Base-by-base conservation (phyloP, 495 filamentous ascomycete genomes). In the Podospora comata region DNA sequence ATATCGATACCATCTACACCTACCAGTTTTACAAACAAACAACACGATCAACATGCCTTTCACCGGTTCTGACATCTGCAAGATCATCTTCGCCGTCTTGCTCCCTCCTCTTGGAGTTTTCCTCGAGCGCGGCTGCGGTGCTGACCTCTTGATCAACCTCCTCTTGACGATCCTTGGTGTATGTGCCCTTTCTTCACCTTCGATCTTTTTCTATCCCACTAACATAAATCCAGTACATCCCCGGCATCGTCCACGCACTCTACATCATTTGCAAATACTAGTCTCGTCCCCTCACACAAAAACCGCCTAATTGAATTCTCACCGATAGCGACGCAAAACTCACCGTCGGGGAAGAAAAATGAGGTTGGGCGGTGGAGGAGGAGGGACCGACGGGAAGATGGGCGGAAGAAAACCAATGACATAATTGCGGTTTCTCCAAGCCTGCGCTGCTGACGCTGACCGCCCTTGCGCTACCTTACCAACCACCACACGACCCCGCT, bases 81-180 rank as follows among this genome's bases (percentile, higher is more conserved):
- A 96, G 84, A 93, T 96, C 85, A 88, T 96, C 81, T 83, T 94
- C 77, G 92, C 92, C 81, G 83, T 95, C 84, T 80, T 95, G 83
- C 88, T 95, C 68, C 93, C 93, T 53, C 93, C 93, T 77, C 85
- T 96, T 54, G 92, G 93, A 77, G 93, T 94, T 75, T 94, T 94
- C 85, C 88, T 94, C 68, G 91, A 96, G 83, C 87, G 89, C 62
- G 93, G 93, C 74, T 97, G 94, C 82, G 90, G 90, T 75, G 85
- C 88, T 64, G 92, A 97, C 78, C 79, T 98, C 67, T 80, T 92
- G 72, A 93, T 98, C 87, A 97, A 97, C 84, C 92, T 97, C 83
- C 85, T 89, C 71, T 84, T 97, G 74, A 97, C 94, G 57, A 85
- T 93, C 73, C 85, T 97, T 73, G 90, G 90, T 67, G 76, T 93